Evolutionary conservation across 2,329 filamentous ascomycete genomes (phyloP).

Genomic region (Penicillium corylophilum): DNA sequence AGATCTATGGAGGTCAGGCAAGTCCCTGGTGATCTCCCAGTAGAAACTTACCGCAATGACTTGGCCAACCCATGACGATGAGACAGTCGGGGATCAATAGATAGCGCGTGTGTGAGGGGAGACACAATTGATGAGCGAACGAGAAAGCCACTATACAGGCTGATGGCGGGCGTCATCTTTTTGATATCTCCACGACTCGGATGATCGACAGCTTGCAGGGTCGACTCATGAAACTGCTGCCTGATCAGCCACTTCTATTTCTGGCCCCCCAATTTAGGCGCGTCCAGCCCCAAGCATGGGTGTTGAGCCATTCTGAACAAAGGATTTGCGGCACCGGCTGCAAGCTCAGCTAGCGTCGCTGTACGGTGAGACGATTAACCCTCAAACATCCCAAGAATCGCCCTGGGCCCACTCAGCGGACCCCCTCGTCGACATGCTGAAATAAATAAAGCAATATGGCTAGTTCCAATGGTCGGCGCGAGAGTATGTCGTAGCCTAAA

Average conservation of each 20-base stretch:
- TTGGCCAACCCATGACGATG: constrained; percentile 5
- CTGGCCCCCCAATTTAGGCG: not conserved
- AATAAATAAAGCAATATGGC: not conserved
- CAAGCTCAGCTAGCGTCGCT: constrained; percentile 6
- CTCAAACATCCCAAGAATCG: no score
- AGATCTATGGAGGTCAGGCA: constrained; percentile 1
- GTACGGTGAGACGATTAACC: not conserved
- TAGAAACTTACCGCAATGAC: constrained; percentile 1
- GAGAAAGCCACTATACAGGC: not conserved
- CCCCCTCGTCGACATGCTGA: not conserved
- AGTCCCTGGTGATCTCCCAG: not conserved
- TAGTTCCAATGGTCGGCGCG: not conserved
- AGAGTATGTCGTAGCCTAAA: constrained; percentile 3
- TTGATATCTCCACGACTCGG: not conserved
- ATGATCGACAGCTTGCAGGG: constrained; percentile 1
- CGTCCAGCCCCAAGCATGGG: no score
- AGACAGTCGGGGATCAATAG: not conserved
- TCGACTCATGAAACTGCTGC: not conserved
- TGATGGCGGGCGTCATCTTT: constrained; percentile 3
- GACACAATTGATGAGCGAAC: not conserved
- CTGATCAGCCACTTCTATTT: not conserved
- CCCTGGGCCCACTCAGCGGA: not conserved
- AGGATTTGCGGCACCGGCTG: not conserved
- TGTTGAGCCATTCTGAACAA: not conserved
- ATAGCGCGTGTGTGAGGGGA: not conserved